phyloP scores from a whole-genome alignment of 2,329 filamentous ascomycete species.

The Lasiodiplodia sp. region DNA sequence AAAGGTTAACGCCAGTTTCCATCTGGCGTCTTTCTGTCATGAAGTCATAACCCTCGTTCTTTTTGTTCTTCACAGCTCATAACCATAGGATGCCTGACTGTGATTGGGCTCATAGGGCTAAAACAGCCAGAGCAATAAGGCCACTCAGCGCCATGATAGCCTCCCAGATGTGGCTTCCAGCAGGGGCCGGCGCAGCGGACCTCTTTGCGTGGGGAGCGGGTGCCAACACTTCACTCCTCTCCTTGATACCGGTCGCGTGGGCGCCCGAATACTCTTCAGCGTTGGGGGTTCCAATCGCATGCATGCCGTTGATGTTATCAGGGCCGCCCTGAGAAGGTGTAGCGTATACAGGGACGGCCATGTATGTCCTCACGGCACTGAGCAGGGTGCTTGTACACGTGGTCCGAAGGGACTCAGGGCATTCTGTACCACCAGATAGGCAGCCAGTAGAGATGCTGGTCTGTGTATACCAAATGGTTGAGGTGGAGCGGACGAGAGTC shows the following conservation, averaged over 20 bases:
- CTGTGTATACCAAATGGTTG: neutral
- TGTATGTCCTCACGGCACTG: neutral
- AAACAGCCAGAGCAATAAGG: neutral
- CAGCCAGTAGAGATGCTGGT: constrained; percentile 4
- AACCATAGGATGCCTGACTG: neutral
- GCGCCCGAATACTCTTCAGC: neutral
- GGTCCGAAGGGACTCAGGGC: neutral
- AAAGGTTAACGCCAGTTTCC: neutral
- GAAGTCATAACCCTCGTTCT: neutral
- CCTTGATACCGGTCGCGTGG: neutral
- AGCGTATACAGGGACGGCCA: neutral
- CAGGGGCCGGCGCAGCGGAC: neutral
- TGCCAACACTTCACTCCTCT: neutral
- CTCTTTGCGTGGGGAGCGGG: neutral
- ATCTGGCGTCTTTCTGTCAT: constrained; percentile 10
- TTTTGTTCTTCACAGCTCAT: neutral
- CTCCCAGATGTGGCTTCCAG: neutral
- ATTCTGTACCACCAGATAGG: neutral
- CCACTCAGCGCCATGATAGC: neutral
- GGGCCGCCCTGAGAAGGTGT: neutral
- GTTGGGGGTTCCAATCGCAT: neutral
- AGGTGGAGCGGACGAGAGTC: neutral
- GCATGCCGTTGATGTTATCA: neutral
- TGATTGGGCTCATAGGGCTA: neutral
- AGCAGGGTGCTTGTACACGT: neutral